These are phyloP conservation scores for Vitis rupestris DNA, from an alignment of 164 flowering plant species.

Conservation along the genomic window DNA sequence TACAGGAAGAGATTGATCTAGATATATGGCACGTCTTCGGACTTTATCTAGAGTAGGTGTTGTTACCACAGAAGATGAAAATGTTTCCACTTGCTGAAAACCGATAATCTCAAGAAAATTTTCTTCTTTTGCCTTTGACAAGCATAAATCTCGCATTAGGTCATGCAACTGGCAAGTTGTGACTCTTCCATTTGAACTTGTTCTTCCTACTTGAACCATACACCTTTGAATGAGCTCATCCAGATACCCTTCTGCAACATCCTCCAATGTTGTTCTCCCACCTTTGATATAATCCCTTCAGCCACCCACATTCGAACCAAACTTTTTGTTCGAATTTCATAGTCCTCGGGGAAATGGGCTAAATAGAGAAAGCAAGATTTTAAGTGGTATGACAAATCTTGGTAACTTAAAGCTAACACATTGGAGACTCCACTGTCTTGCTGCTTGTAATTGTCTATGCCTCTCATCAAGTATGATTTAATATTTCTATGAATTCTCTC, in stretches of 20 bases:
- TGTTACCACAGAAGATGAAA: neutral
- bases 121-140: constrained; percentile 23
- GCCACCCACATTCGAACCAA: constrained; percentile 31
- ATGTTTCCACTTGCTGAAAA: no score
- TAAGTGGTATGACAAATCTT: constrained; percentile 26
- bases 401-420: constrained; percentile 27
- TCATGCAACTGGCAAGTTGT: constrained; percentile 27
- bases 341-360: constrained; percentile 26
- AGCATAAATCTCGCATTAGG: constrained; percentile 28
- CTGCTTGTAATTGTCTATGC: neutral
- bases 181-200: constrained; percentile 3
- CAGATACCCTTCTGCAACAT: no score
- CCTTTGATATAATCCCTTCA: constrained; percentile 23
- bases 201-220: constrained; percentile 21
- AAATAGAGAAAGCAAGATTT: constrained; percentile 39
- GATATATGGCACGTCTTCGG: constrained; percentile 15
- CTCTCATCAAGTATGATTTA: constrained; percentile 7
- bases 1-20: neutral
- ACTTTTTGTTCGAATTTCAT: constrained; percentile 6
- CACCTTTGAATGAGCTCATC: constrained; percentile 5
- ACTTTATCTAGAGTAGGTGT: neutral
- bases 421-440: neutral
- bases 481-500: constrained; percentile 12
- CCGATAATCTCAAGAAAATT: constrained; percentile 10
- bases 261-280: constrained; percentile 2